phyloP scores from a whole-genome alignment of 1,284 basidiomycete genomes.

The Microbotryomycetes sp. region DNA sequence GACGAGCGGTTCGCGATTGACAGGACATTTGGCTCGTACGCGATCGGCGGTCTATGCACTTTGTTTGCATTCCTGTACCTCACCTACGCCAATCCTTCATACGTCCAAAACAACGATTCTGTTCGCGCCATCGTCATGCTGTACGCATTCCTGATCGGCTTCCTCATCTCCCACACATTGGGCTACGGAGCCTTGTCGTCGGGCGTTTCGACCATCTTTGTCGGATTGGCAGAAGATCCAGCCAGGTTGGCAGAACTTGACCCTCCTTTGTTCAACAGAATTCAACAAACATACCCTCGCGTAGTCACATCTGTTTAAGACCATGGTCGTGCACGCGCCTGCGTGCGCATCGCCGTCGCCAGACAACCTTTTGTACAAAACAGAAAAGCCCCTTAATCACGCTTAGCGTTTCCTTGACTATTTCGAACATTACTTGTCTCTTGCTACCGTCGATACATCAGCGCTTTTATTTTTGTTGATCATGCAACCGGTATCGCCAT shows the following conservation, averaged over 20 bases:
- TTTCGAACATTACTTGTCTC: too few relatives aligned
- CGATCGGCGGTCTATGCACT: conserved; percentile 65
- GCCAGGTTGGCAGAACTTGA: conserved; percentile 56
- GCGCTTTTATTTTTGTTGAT: too few relatives aligned
- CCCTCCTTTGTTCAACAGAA: conserved; percentile 56
- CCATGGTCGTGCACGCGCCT: too few relatives aligned
- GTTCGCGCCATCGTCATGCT: conserved; percentile 22
- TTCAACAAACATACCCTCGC: conserved; percentile 43
- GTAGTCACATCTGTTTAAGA: conserved; percentile 34
- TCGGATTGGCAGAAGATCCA: conserved; percentile 39
- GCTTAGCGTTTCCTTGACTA: too few relatives aligned
- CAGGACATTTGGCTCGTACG: conserved; percentile 69
- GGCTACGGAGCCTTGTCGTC: conserved; percentile 37
- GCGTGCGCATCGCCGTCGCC: too few relatives aligned
- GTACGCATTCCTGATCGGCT: conserved; percentile 37
- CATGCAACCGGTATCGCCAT: too few relatives aligned
- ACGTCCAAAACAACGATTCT: conserved; percentile 25
- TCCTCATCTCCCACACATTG: conserved; percentile 39
- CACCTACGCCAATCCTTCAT: conserved; percentile 37
- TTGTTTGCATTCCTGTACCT: conserved; percentile 77
- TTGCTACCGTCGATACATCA: too few relatives aligned
- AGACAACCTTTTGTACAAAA: too few relatives aligned
- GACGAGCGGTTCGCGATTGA: conserved; percentile 43
- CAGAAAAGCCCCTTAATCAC: too few relatives aligned
- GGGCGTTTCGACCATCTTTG: conserved; percentile 41